Evolutionary conservation across 495 filamentous ascomycete genomes (phyloP), one percentile per base, ranked within the genome.

Genomic region (Penicillium desertorum): DNA sequence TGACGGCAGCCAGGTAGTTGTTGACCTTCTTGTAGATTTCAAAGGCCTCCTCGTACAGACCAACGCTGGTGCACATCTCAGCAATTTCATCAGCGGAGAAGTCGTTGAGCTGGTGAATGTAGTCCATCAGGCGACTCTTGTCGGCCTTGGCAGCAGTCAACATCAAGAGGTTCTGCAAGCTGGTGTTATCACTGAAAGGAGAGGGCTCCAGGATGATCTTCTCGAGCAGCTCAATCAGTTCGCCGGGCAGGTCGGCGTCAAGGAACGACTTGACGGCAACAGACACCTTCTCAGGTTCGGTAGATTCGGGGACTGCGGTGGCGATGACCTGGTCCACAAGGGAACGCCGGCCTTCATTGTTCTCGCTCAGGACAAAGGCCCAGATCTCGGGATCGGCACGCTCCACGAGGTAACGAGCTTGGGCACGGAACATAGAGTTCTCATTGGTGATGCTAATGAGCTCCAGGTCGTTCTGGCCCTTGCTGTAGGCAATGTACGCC

Each of bases 181-280:
- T 97, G 62, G 87, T 83, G 73, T 98, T 98, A 77, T 99, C 95
- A 62, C 90, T 96, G 81, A 99, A 98, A 23, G 90, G 87, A 10
- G 92, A 95, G 17, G 95, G 95, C 76, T 99, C 95, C 20, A 99
- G 81, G 48, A 99, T 94, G 58, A 99, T 99, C 86, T 99, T 99
- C 78, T 99, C 95, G 12, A 99, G 83, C 42, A 99, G 84, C 72
- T 99, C 95, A 58, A 99, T 97, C 37, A 99, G 80, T 76, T 99
- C 95, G 29, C 85, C 87, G 7, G 95, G 95, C 57, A 99, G 80
- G 66, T 99, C 95, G 55, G 86, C 86, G 36, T 84, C 84, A 52
- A 99, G 81, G 80, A 99, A 97, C 36, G 91, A 88, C 62, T 92
- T 88, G 46, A 98, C 94, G 37, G 95, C 95, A 56, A 96, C 82